Base-by-base conservation (phyloP, 495 filamentous ascomycete genomes). In the Penicillium atrosanguineum region DNA sequence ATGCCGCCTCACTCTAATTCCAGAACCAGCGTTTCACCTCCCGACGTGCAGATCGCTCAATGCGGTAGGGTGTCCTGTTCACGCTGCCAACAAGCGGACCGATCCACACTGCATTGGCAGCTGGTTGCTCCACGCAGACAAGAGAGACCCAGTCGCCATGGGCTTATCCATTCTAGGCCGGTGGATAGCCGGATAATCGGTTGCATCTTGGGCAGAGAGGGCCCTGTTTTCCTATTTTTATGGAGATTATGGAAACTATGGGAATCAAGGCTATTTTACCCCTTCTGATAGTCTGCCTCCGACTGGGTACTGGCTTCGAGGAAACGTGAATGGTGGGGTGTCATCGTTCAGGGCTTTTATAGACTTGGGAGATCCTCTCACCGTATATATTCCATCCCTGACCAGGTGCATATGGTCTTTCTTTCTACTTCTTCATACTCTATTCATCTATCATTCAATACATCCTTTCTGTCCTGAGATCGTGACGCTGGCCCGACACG, bases 401-500 rank as follows among this genome's bases (percentile, higher is more conserved):
- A 28, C 15, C 37, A 39, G 40, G 21, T n/a, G 19, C 42, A 62
- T 71, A 70, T 69, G 63, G 39, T 52, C 73, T 53, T 46, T 69
- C 56, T 66, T 69, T 62, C 61, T 41, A 18, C 19, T 47, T 52
- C 25, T 23, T 44, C 21, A 39, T 46, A 31, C 40, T 53, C 44
- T 61, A 12, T 47, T 14, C 11, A 16, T 50, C 40, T 50, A 18
- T 57, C 31, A 36, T n/a, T 69, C 64, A 67, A 14, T 16, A 37
- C 67, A 57, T 69, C 64, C 52, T 67, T 53, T 48, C 55, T 38
- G 38, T 52, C 59, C 55, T 39, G 4, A 38, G 46, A 18, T 6
- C 26, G 16, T 23, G 37, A 43, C 48, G 47, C 55, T 45, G 21
- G 50, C 60, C 54, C 48, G 21, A 47, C 49, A 46, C 60, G 51